A percentile compares a stretch with the other conserved stretches of the same genome.
phyloP scores from a whole-genome alignment of 768 basidiomycete species.

The Suillus subalutaceus region DNA sequence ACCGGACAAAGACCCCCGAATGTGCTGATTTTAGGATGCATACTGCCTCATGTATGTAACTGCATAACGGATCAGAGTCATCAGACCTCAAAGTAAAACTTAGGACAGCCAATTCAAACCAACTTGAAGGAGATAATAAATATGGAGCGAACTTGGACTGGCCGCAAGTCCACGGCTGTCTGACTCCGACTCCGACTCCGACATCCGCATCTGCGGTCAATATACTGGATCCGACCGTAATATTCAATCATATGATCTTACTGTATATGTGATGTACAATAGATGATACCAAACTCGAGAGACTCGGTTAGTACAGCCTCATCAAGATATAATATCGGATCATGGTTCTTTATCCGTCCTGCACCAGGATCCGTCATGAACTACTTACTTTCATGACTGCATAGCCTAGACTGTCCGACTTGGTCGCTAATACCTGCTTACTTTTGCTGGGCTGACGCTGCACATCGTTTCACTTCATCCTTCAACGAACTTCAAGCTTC shows the following conservation, averaged over 20 bases:
- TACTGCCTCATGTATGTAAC: not conserved
- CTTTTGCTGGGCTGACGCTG: no score
- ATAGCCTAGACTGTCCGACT: conserved; percentile 1
- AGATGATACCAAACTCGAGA: not conserved
- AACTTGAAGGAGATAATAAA: no score
- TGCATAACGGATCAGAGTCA: not conserved
- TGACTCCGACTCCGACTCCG: no score
- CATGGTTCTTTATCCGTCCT: not conserved
- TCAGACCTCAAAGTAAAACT: not conserved
- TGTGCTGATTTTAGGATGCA: not conserved
- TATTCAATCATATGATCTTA: no score
- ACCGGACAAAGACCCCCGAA: not conserved
- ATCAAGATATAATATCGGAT: not conserved
- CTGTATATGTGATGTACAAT: no score
- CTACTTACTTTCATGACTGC: conserved; percentile 1
- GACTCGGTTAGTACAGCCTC: not conserved
- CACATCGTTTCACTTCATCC: no score
- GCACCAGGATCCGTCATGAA: no score
- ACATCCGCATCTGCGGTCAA: not conserved
- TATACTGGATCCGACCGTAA: not conserved
- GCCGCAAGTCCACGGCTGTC: not conserved
- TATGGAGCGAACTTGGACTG: not conserved
- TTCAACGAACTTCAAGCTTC: no score
- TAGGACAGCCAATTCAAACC: not conserved
- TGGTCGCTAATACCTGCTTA: not conserved